These are phyloP conservation scores for Trapa incisa DNA, from an alignment of 345 rosid genomes.

Conservation along the genomic window DNA sequence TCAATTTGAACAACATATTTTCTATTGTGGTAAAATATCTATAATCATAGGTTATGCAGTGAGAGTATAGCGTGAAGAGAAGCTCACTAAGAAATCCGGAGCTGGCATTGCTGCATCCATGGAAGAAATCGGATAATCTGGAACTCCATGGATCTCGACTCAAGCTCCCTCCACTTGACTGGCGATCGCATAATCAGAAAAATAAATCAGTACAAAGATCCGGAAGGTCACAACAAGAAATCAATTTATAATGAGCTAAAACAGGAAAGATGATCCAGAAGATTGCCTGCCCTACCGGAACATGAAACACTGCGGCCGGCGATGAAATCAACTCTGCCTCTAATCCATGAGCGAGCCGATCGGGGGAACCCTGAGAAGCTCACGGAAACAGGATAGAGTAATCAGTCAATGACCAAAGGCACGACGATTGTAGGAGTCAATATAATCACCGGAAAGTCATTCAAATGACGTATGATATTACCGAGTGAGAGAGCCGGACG, in stretches of 20 bases:
- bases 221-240: background rate
- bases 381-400: background rate
- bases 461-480: slow-evolving; percentile 7
- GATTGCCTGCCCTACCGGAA: slow-evolving; percentile 35
- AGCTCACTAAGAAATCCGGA: slow-evolving; percentile 36
- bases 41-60: background rate
- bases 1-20: background rate
- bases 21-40: slow-evolving; percentile 4
- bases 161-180: slow-evolving; percentile 39
- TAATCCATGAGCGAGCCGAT: slow-evolving; percentile 20
- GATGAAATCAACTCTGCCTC: slow-evolving; percentile 16
- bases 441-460: background rate
- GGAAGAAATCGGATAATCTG: slow-evolving; percentile 40
- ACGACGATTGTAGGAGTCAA: background rate
- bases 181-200: slow-evolving; percentile 1
- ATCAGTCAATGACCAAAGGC: background rate
- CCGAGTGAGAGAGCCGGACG: slow-evolving; percentile 10
- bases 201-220: slow-evolving; percentile 5
- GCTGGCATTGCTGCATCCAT: slow-evolving; percentile 71
- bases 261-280: background rate
- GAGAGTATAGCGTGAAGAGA: background rate
- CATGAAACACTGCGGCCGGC: slow-evolving; percentile 19
- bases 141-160: slow-evolving; percentile 63
- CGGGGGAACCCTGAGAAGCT: slow-evolving; percentile 1
- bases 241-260: background rate